Evolutionary conservation across 495 filamentous ascomycete species (phyloP).

Genomic region (Neurospora hispaniola): DNA sequence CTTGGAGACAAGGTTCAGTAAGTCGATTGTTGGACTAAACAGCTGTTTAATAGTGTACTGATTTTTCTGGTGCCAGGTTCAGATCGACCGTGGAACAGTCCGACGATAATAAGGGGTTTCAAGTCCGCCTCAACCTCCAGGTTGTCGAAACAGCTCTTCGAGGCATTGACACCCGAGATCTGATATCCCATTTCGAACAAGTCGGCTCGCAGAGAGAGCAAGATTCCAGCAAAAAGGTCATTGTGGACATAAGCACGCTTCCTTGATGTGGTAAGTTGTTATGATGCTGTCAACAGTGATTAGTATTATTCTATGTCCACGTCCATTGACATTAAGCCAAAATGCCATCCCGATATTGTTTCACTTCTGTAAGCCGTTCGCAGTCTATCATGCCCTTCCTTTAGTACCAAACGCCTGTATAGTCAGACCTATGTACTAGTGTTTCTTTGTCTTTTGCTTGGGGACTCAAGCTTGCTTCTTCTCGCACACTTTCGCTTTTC

Average conservation of each 20-base stretch:
- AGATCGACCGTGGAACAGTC: constrained; percentile 8
- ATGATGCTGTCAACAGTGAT: not conserved
- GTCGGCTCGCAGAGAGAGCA: constrained; percentile 19
- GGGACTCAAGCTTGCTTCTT: too few relatives aligned
- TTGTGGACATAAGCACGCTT: constrained; percentile 8
- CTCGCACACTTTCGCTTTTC: too few relatives aligned
- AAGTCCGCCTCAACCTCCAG: constrained; percentile 21
- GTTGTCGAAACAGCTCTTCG: constrained; percentile 14
- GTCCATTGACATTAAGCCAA: not conserved
- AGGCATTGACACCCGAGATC: constrained; percentile 14
- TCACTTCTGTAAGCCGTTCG: too few relatives aligned
- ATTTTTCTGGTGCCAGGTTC: constrained; percentile 15
- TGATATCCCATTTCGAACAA: constrained; percentile 21
- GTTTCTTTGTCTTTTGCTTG: too few relatives aligned
- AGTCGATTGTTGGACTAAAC: constrained; percentile 2
- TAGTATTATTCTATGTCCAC: not conserved
- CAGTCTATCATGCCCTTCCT: too few relatives aligned
- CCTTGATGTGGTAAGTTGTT: constrained; percentile 1
- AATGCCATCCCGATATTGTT: not conserved
- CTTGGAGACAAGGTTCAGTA: constrained; percentile 23
- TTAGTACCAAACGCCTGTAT: too few relatives aligned
- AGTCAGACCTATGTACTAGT: too few relatives aligned
- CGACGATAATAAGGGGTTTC: constrained; percentile 17
- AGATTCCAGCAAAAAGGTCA: constrained; percentile 13
- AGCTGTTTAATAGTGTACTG: not conserved